These are phyloP conservation scores for Rhodocollybia butyracea DNA, from an alignment of 768 basidiomycete genomes.

Conservation along the genomic window DNA sequence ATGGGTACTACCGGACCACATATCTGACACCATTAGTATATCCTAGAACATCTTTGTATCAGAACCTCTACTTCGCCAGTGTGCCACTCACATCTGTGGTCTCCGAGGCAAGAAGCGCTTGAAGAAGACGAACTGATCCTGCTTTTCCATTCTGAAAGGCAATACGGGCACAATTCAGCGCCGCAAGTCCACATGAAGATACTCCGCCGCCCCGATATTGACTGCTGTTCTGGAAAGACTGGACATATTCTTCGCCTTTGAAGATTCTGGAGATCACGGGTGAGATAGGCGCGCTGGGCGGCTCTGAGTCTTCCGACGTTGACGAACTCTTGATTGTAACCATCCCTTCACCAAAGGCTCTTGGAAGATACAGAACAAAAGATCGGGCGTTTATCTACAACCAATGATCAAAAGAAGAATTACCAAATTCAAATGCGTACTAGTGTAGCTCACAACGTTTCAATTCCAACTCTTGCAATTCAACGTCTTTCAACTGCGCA, in stretches of 20 bases:
- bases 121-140: slow-evolving; percentile 12
- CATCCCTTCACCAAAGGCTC: not conserved
- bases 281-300: not conserved
- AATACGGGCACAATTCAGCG: slow-evolving; percentile 59
- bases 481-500: too few species aligned
- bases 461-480: too few species aligned
- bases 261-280: slow-evolving; percentile 9
- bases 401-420: too few species aligned
- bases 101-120: not conserved
- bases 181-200: slow-evolving; percentile 66
- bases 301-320: not conserved
- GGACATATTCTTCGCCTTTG: slow-evolving; percentile 30
- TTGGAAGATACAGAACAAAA: too few species aligned
- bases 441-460: too few species aligned
- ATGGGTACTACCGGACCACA: slow-evolving; percentile 50
- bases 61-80: too few species aligned
- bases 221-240: slow-evolving; percentile 21
- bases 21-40: slow-evolving; percentile 50
- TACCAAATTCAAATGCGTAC: too few species aligned
- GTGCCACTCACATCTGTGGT: slow-evolving; percentile 18
- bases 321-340: not conserved
- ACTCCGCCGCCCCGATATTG: slow-evolving; percentile 48
- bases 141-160: slow-evolving; percentile 36
- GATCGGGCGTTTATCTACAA: too few species aligned
- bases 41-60: slow-evolving; percentile 37